Evolutionary conservation across 345 rosid species (phyloP).

Genomic region (Eucalyptus erythrocorys): DNA sequence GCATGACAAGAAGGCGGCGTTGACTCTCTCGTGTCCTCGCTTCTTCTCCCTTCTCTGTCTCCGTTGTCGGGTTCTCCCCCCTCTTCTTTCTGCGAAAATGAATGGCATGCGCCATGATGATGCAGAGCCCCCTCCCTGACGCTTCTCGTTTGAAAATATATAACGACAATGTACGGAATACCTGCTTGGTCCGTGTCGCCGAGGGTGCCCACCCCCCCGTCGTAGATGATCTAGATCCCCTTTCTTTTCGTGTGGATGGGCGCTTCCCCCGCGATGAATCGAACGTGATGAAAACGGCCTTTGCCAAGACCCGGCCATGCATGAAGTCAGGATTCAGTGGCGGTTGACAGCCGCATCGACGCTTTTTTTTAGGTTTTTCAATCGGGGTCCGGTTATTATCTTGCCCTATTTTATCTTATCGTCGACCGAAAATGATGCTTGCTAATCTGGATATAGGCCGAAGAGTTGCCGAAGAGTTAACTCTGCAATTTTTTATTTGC

Average conservation of each 20-base stretch:
- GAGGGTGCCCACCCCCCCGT: neutral
- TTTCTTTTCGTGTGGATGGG: neutral
- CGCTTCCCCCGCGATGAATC: neutral
- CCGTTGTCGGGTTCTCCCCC: neutral
- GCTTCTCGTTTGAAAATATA: neutral
- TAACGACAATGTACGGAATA: neutral
- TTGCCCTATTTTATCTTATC: neutral
- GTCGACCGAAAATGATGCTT: accelerated
- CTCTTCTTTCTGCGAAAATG: neutral
- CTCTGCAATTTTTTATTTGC: neutral
- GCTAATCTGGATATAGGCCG: too few species aligned
- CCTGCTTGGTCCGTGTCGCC: neutral
- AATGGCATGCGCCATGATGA: neutral
- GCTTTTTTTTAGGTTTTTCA: neutral
- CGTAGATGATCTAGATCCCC: neutral
- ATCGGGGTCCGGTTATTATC: neutral
- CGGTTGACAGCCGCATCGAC: too few species aligned
- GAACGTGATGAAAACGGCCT: too few species aligned
- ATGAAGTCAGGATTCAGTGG: too few species aligned
- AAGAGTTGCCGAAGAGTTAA: too few species aligned
- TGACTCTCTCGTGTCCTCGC: neutral
- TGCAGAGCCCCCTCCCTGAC: neutral
- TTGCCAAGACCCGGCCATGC: too few species aligned
- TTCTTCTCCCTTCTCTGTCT: neutral
- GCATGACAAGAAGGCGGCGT: neutral